Base-by-base conservation (phyloP, 345 rosid species). In the Salix brachista region DNA sequence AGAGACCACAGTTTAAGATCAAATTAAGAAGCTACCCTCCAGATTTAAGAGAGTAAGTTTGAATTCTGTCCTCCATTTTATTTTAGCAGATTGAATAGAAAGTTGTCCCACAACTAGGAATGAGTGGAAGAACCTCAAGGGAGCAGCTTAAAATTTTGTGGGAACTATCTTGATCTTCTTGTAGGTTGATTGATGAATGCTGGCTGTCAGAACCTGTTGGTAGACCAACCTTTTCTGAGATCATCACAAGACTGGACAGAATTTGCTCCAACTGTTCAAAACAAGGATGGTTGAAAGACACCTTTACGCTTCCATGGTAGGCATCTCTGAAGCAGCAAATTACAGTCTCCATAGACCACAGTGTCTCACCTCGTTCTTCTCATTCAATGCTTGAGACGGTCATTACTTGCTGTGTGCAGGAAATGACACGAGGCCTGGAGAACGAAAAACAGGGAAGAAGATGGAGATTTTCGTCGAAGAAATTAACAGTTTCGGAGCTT, bases 221-320 rank as follows among this genome's bases (percentile, higher is more conserved):
- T 17, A 88, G 99, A 78, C 99, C 99, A 39, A 85, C 83, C 14
- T 96, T 93, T 78, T 85, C 93, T 3, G 94, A 96, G 83, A 91
- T 93, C 79, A 91, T 96, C 23, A 89, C 90, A 37, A 91, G 98
- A 42, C 83, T 96, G 83, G 90, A 91, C 78, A 92, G 66, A 78
- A 87, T 96, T 76, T 88, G 87, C 68, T 80, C 83, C 69, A 87
- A 85, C 70, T 86, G 98, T 81, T 90, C 98, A 65, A 93, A 87
- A 80, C 98, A 90, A 6, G 96, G 94, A 65, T 86, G 94, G 99
- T 96, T 96, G 99, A 96, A 92, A 81, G 98, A 96, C 71, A 85
- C 98, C 30, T 93, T 96, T 80, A 96, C 90, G 90, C 91, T 96
- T 83, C 96, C 94, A 41, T 93, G 99, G 99, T 96, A 93, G 74